Evolutionary conservation across 108 stramenopile species (phyloP).

Genomic region (Schizochytrium sp.): DNA sequence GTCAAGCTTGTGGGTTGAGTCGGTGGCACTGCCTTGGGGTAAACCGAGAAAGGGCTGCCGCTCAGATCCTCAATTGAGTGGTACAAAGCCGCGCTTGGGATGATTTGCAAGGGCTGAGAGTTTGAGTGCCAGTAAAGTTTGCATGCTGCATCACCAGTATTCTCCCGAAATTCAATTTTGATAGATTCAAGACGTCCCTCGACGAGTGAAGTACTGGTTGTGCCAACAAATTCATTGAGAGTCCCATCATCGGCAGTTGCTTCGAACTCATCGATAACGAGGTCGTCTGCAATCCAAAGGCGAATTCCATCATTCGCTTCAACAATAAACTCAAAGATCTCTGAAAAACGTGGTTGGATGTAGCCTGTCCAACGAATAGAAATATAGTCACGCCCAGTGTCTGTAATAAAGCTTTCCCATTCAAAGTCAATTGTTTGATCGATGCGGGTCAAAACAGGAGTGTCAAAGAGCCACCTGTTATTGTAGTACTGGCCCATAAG

Average conservation of each 20-base stretch:
- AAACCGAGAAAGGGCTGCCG: slow-evolving; percentile 81
- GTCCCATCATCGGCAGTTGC: slow-evolving; percentile 65
- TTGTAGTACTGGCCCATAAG: slow-evolving; percentile 85
- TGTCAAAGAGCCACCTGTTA: slow-evolving; percentile 82
- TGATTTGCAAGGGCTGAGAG: slow-evolving; percentile 71
- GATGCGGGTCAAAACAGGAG: slow-evolving; percentile 72
- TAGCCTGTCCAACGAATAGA: slow-evolving; percentile 84
- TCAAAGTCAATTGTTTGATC: slow-evolving; percentile 80
- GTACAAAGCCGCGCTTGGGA: slow-evolving; percentile 78
- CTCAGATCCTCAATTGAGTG: slow-evolving; percentile 74
- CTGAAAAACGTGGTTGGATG: slow-evolving; percentile 78
- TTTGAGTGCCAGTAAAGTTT: slow-evolving; percentile 79
- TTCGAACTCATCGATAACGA: slow-evolving; percentile 84
- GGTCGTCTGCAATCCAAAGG: slow-evolving; percentile 78
- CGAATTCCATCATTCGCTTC: slow-evolving; percentile 82
- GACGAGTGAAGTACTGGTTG: slow-evolving; percentile 66
- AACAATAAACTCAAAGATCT: slow-evolving; percentile 77
- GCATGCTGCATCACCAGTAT: slow-evolving; percentile 79
- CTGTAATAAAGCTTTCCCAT: slow-evolving; percentile 78
- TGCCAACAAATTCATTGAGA: slow-evolving; percentile 74
- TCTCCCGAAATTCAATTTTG: slow-evolving; percentile 83
- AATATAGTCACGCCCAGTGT: slow-evolving; percentile 79
- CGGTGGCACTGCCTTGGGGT: slow-evolving; percentile 79
- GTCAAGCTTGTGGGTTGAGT: slow-evolving; percentile 70
- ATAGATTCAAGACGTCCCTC: slow-evolving; percentile 78